Evolutionary conservation across 2,329 filamentous ascomycete species (phyloP).

Genomic region (Periconia digitata): DNA sequence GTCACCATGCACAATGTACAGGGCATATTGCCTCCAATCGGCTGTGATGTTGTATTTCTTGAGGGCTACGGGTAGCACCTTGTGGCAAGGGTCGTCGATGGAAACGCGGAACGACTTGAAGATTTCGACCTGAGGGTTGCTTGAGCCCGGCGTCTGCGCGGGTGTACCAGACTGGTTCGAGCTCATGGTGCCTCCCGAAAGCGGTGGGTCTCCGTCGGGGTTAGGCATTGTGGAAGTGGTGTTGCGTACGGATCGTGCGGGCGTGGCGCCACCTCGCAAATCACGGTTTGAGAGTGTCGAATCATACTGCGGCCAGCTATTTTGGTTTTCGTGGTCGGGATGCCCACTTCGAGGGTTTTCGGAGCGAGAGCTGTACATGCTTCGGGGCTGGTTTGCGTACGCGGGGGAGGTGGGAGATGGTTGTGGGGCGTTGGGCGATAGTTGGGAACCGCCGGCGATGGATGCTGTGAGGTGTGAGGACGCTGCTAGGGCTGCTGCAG

Average conservation of each 20-base stretch:
- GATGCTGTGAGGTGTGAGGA: conserved; percentile 54
- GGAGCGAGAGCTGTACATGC: conserved; percentile 18
- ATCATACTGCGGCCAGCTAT: conserved; percentile 32
- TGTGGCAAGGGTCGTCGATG: conserved; percentile 97
- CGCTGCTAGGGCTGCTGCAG: conserved; percentile 53
- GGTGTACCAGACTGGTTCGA: conserved; percentile 17
- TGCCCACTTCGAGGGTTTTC: conserved; percentile 33
- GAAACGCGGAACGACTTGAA: conserved; percentile 99
- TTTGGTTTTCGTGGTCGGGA: conserved; percentile 33
- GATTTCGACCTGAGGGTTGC: conserved; percentile 74
- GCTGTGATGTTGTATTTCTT: conserved; percentile 99
- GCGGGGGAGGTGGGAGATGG: conserved; percentile 54
- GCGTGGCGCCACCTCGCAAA: conserved; percentile 34
- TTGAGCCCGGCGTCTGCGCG: conserved; percentile 31
- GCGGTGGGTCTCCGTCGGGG: conserved; percentile 37
- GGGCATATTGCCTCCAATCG: conserved; percentile 93
- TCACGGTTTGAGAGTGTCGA: conserved; percentile 33
- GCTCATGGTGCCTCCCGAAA: conserved; percentile 37
- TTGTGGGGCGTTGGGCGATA: conserved; percentile 47
- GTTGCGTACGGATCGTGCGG: conserved; percentile 30
- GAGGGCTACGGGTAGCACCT: conserved; percentile 90
- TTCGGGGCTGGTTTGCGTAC: conserved; percentile 37
- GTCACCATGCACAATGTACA: conserved; percentile 99
- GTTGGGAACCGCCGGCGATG: conserved; percentile 44
- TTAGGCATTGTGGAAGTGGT: conserved; percentile 28